phyloP scores from a whole-genome alignment of 768 basidiomycete species.

The Psilocybe subaeruginosa region DNA sequence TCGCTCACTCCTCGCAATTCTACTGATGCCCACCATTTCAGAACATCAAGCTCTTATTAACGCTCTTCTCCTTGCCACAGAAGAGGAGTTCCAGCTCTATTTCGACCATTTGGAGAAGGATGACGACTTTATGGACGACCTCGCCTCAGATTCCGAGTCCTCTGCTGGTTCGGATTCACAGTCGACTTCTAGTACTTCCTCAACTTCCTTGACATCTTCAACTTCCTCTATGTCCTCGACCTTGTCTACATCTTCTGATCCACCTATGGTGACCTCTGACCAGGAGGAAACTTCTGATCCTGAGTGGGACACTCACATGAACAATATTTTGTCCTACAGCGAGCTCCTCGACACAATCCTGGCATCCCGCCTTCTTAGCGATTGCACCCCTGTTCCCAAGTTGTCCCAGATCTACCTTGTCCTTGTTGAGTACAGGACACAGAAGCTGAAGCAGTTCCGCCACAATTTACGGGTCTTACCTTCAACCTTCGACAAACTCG shows the following conservation, averaged over 20 bases:
- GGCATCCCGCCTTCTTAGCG: constrained; percentile 14
- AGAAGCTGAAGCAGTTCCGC: constrained; percentile 24
- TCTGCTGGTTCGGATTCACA: too few relatives aligned
- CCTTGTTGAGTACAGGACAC: constrained; percentile 10
- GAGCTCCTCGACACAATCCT: constrained; percentile 16
- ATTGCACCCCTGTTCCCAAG: constrained; percentile 14
- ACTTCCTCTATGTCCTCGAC: constrained; percentile 5
- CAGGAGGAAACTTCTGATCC: neutral
- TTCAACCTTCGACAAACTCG: constrained; percentile 23
- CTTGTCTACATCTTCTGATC: neutral
- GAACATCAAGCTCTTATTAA: constrained; percentile 16
- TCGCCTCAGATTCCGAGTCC: too few relatives aligned
- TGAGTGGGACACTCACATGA: neutral
- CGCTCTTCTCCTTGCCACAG: constrained; percentile 13
- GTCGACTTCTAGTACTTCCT: neutral
- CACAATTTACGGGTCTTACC: constrained; percentile 28
- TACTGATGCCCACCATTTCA: constrained; percentile 9
- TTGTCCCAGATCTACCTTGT: neutral
- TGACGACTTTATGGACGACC: too few relatives aligned
- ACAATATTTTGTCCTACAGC: neutral
- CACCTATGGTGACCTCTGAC: neutral
- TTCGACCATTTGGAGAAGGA: constrained; percentile 2
- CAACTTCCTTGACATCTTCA: constrained; percentile 2
- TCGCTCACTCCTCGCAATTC: too few relatives aligned
- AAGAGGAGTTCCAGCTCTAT: constrained; percentile 9